Conservation (phyloP, 1,139 yeast genomes). For the Pichia sp. region DNA sequence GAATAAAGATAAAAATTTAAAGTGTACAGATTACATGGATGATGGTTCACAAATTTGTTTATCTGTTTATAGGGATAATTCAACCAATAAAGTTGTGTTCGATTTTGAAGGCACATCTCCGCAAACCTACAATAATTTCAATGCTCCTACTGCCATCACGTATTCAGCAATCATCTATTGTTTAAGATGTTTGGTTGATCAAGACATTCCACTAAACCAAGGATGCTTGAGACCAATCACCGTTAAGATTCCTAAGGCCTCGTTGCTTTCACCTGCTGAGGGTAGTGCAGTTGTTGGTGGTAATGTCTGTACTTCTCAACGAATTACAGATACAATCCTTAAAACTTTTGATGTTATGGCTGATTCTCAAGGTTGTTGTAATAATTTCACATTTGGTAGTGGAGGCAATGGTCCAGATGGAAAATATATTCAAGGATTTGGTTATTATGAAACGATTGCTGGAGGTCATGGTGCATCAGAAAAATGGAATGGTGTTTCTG, state of each 20-base stretch:
- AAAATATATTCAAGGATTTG: conserved; percentile 36
- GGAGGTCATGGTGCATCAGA: conserved; percentile 42
- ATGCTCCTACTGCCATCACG: conserved; percentile 40
- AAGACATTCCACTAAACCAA: conserved; percentile 41
- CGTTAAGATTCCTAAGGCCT: conserved; percentile 35
- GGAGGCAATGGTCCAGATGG: conserved; percentile 33
- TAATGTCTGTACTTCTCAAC: conserved; percentile 43
- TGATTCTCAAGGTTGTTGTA: conserved; percentile 41
- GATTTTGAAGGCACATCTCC: conserved; percentile 50
- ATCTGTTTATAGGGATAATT: conserved; percentile 34
- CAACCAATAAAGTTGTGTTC: conserved; percentile 39
- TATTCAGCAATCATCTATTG: conserved; percentile 40
- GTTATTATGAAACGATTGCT: conserved; percentile 44
- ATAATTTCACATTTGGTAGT: conserved; percentile 41
- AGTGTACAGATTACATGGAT: conserved; percentile 51
- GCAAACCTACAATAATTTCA: conserved; percentile 38
- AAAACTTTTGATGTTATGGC: conserved; percentile 40
- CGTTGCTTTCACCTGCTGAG: conserved; percentile 37
- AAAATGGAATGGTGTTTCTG: conserved; percentile 34
- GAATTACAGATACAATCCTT: conserved; percentile 37
- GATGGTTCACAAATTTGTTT: conserved; percentile 53
- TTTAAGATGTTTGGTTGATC: conserved; percentile 38
- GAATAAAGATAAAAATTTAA: conserved; percentile 33
- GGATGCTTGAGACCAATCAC: conserved; percentile 40
- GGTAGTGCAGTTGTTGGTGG: conserved; percentile 45